These are phyloP conservation scores for Colletotrichum shisoi DNA, from an alignment of 2,329 filamentous ascomycete species.

Conservation along the genomic window DNA sequence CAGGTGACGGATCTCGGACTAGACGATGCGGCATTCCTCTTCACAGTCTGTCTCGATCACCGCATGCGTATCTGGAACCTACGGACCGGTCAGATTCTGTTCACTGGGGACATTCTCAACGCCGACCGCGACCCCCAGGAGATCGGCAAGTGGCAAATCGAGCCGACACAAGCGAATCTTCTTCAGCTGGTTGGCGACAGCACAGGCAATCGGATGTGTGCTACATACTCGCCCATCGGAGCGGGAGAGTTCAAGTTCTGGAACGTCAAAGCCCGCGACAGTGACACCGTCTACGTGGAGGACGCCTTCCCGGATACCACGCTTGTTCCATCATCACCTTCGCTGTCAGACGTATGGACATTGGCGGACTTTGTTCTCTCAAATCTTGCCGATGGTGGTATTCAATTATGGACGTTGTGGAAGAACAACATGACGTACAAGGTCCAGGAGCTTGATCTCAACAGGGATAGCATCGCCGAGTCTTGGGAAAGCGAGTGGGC, in stretches of 20 bases:
- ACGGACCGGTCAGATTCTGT: conserved; percentile 77
- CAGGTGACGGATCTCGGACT: conserved; percentile 62
- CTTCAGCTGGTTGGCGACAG: conserved; percentile 72
- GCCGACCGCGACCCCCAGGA: conserved; percentile 72
- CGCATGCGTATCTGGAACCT: conserved; percentile 89
- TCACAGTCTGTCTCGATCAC: conserved; percentile 90
- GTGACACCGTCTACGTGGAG: conserved; percentile 69
- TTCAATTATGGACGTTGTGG: conserved; percentile 79
- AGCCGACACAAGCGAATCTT: conserved; percentile 78
- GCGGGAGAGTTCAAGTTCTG: conserved; percentile 95
- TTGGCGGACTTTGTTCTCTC: conserved; percentile 77
- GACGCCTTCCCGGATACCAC: conserved; percentile 72
- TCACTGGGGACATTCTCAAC: conserved; percentile 79
- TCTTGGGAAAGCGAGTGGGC: conserved; percentile 76
- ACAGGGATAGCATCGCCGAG: conserved; percentile 67
- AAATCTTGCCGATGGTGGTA: conserved; percentile 60
- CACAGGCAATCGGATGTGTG: conserved; percentile 65
- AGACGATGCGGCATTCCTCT: conserved; percentile 63
- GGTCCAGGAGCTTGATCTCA: conserved; percentile 76
- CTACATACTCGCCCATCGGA: conserved; percentile 88
- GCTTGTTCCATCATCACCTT: conserved; percentile 73
- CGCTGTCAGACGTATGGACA: conserved; percentile 79
- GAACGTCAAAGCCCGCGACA: conserved; percentile 72
- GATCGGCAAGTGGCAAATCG: conserved; percentile 75
- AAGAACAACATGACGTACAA: conserved; percentile 84